Evolutionary conservation across 2,329 filamentous ascomycete species (phyloP), one percentile per base, ranked within the genome.

Genomic region (Paecilomyces dactylethromorphus): DNA sequence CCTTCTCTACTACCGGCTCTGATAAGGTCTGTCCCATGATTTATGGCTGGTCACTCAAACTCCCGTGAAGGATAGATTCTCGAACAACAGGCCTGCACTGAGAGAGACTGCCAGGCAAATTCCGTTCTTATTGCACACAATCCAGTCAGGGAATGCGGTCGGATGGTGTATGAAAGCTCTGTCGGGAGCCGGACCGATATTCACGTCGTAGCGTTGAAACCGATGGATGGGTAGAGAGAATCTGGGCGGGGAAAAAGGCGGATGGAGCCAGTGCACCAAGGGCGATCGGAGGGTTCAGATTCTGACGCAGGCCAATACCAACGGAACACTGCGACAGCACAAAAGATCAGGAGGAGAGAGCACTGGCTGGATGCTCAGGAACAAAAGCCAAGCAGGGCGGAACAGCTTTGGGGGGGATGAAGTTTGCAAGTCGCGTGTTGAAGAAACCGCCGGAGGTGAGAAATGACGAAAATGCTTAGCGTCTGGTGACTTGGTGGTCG

Each of bases 11-110:
- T 73, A 99, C 92, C 72, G 94, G 94, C 84, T 99, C 94, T 72
- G 93, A 97, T 74, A 99, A 88, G 78, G 94, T 99, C 84, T 99
- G 94, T 85, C 94, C 94, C 94, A 99, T 99, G 79, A 74, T 82
- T 72, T 69, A 63, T 65, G 62, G 58, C 56, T 59, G 64, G 62
- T 65, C 61, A 61, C 65, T 63, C 65, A 60, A 62, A 56, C 56
- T 61, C 60, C 61, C 55, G 56, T 53, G 45, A 45, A 45, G 39
- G 39, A 45, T 45, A 59, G 53, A 53, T 58, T 54, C 53, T 33
- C 50, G 49, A 39, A 60, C 54, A 49, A 58, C 57, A 61, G 60
- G 61, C 56, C 63, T 60, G 58, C 60, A 63, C 57, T 58, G 18
- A n/a, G 39, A n/a, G n/a, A 45, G 39, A 45, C 39, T 45, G 56